Percentiles rank a stretch among this genome's conserved stretches.
phyloP scores from a whole-genome alignment of 306 rosid species.

The Ammopiptanthus mongolicus region DNA sequence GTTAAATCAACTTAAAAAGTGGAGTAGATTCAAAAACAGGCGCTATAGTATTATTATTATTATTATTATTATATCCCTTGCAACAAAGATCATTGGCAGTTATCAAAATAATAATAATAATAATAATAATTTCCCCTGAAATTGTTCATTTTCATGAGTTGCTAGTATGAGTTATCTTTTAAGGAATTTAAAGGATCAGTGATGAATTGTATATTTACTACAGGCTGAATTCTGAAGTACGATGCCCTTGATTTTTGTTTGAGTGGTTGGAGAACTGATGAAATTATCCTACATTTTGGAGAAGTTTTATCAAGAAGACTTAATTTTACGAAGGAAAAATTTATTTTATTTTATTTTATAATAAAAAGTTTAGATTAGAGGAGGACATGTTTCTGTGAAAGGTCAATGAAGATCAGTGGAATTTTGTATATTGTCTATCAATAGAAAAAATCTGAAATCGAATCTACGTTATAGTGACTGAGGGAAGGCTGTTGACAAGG shows the following conservation, averaged over 20 bases:
- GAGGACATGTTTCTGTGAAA: too few species aligned
- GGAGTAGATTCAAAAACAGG: neutral
- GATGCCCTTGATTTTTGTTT: neutral
- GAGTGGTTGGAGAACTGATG: neutral
- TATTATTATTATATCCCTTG: neutral
- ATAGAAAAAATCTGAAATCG: too few species aligned
- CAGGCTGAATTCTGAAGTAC: neutral
- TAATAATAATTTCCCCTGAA: neutral
- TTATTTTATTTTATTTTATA: too few species aligned
- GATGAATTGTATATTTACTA: neutral
- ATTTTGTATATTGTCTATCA: too few species aligned
- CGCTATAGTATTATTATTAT: conserved; percentile 9
- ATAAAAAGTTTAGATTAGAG: too few species aligned
- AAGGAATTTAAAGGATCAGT: neutral
- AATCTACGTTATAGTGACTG: too few species aligned
- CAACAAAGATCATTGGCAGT: neutral
- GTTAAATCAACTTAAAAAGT: too few species aligned
- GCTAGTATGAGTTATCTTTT: neutral
- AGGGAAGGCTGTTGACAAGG: too few species aligned
- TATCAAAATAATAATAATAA: neutral
- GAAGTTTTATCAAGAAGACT: neutral
- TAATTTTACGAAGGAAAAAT: neutral
- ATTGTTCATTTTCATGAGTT: neutral
- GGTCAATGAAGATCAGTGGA: too few species aligned
- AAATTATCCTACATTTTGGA: neutral